Evolutionary conservation across 352 stramenopile genomes (phyloP).

Genomic region (Pythium brassicae): DNA sequence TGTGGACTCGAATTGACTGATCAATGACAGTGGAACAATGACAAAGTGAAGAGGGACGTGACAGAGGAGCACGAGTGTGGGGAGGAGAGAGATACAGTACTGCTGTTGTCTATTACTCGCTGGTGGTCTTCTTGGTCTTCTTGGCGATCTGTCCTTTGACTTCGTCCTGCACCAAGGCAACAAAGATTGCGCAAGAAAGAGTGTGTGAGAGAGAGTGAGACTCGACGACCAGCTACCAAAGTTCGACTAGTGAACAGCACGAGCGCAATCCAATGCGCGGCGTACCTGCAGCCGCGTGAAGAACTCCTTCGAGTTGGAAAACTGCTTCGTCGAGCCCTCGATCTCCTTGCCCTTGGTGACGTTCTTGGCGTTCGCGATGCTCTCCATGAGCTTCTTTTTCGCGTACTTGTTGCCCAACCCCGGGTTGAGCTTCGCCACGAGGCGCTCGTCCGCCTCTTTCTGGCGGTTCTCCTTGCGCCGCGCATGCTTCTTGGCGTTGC

Average conservation of each 20-base stretch:
- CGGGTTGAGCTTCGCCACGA: conserved; percentile 93
- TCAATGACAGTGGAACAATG: no score
- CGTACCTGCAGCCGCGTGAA: conserved; percentile 70
- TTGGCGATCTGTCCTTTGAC: conserved; percentile 25
- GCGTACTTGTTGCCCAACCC: conserved; percentile 95
- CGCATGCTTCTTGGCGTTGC: conserved; percentile 89
- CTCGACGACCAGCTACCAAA: background rate
- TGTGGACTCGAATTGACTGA: no score
- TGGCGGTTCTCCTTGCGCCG: conserved; percentile 89
- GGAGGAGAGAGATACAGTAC: background rate
- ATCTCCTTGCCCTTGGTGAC: conserved; percentile 81
- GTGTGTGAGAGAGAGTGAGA: background rate
- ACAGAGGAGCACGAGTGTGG: no score
- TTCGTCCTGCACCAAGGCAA: conserved; percentile 13
- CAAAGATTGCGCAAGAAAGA: background rate
- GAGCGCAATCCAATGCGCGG: background rate
- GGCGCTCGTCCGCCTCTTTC: conserved; percentile 87
- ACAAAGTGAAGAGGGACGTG: no score
- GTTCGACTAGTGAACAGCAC: no score
- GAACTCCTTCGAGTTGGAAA: conserved; percentile 87
- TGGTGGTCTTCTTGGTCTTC: conserved; percentile 13
- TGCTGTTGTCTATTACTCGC: conserved; percentile 1
- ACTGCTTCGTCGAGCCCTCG: conserved; percentile 77
- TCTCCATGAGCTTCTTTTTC: conserved; percentile 90
- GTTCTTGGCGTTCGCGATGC: conserved; percentile 73